Base-by-base conservation (phyloP, 371 early-diverging fungal species). In the Syncephalastrum monosporum region DNA sequence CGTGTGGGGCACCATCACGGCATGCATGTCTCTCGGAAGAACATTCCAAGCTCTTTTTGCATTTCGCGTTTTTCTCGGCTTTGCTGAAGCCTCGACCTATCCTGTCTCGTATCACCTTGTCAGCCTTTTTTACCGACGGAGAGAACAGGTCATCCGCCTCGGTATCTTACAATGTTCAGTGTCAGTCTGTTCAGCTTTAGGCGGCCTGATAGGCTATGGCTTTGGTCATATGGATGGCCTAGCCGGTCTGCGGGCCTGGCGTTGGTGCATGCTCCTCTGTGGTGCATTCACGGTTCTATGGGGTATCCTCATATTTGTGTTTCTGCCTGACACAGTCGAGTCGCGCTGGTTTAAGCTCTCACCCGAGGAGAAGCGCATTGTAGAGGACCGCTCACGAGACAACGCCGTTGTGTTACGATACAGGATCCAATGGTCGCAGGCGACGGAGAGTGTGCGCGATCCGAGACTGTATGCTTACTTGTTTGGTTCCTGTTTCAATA, bases 201-300 rank as follows among this genome's bases (percentile, higher is more conserved):
- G 79, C 52, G 82, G 80, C 0, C 72, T 78, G 3, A 68, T 80
- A 10, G 82, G 82, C 10, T 71, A 77, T 21, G 82, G 68, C 1
- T 67, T 85, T 41, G 55, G 38, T 14, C 60, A 71, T 42, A 73
- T 84, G 33, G 56, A 75, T 24, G 58, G 53, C 4, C 53, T 61
- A 43, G 63, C 61, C 1, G 56, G 58, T 29, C 12, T 33, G 14
- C n/a, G 12, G 16, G 38, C 8, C 3, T n/a, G 27, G 47, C 3
- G 29, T n/a, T 47, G 59, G 52, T 27, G 45, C 17, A 56, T 61
- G 50, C 51, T 61, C n/a, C 52, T 63, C 7, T 53, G 50, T 25
- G 58, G 58, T 19, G 25, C 24, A 12, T 5, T 57, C 16, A 57
- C 63, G 1, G 41, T 51, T 17, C n/a, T 57, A 15, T n/a, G 44